phyloP scores from a whole-genome alignment of 768 basidiomycete genomes.

The Boletus speciosus region DNA sequence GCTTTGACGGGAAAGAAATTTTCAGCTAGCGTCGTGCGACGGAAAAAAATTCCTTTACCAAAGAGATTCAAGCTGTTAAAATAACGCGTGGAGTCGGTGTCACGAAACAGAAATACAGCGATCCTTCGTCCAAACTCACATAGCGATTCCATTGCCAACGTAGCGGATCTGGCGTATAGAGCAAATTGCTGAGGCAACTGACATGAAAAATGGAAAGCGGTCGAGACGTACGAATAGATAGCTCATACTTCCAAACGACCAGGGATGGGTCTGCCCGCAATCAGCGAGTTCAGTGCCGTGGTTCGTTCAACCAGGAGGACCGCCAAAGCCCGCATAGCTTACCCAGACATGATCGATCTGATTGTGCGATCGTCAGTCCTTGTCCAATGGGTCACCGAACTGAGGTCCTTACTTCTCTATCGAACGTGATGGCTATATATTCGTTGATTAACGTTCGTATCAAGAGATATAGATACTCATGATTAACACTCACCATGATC shows the following conservation, averaged over 20 bases:
- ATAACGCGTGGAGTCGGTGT: too few relatives aligned
- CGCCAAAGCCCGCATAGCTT: neutral
- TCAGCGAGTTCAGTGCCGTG: too few relatives aligned
- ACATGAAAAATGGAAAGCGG: too few relatives aligned
- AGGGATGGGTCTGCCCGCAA: neutral
- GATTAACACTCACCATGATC: constrained; percentile 15
- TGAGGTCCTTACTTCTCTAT: constrained; percentile 12
- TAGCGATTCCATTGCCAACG: constrained; percentile 17
- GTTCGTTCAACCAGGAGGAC: too few relatives aligned
- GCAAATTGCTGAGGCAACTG: too few relatives aligned
- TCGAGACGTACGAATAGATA: constrained; percentile 20
- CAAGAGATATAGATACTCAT: too few relatives aligned
- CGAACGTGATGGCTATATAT: constrained; percentile 11
- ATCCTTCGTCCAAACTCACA: constrained; percentile 3
- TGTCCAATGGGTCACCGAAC: neutral
- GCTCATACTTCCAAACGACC: constrained; percentile 14
- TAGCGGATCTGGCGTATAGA: constrained; percentile 20
- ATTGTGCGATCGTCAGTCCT: neutral
- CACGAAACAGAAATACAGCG: too few relatives aligned
- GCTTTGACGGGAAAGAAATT: too few relatives aligned
- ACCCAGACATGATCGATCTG: constrained; percentile 25
- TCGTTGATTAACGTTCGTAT: too few relatives aligned
- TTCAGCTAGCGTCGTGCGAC: too few relatives aligned
- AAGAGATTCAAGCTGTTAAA: too few relatives aligned
- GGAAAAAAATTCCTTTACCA: too few relatives aligned